A percentile compares a stretch with the other conserved stretches of the same genome.
Conservation (phyloP, 1,139 yeast species). For the Pneumocystis canis region DNA sequence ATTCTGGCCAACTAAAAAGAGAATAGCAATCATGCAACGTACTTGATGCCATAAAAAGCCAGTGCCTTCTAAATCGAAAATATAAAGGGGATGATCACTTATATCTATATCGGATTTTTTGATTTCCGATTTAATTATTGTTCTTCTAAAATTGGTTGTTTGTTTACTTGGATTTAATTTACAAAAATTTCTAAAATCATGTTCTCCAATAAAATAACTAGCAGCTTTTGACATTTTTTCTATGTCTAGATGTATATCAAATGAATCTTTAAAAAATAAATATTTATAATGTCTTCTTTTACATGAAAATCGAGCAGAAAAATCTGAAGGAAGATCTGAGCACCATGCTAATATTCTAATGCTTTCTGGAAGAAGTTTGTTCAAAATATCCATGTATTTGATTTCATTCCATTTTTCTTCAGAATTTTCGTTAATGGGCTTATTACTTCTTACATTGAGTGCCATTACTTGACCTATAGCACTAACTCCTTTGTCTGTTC, state of each 20-base stretch:
- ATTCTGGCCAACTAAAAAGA: slow-evolving; percentile 67
- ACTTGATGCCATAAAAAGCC: slow-evolving; percentile 99
- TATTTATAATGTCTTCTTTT: slow-evolving; percentile 70
- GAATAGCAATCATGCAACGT: slow-evolving; percentile 78
- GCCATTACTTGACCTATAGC: slow-evolving; percentile 93
- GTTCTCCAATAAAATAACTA: slow-evolving; percentile 46
- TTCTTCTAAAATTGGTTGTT: slow-evolving; percentile 56
- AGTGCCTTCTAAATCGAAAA: slow-evolving; percentile 67
- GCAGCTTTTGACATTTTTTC: slow-evolving; percentile 63
- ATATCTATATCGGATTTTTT: slow-evolving; percentile 12
- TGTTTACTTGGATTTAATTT: slow-evolving; percentile 90
- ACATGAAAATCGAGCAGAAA: slow-evolving; percentile 91
- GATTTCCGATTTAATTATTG: slow-evolving; percentile 41
- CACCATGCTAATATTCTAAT: slow-evolving; percentile 72
- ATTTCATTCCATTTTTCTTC: slow-evolving; percentile 55
- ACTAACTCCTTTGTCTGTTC: slow-evolving; percentile 94
- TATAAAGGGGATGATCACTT: slow-evolving; percentile 28
- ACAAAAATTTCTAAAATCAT: slow-evolving; percentile 90
- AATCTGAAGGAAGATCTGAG: slow-evolving; percentile 62
- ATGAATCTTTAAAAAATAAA: slow-evolving; percentile 34
- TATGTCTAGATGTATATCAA: slow-evolving; percentile 34
- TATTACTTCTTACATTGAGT: slow-evolving; percentile 53
- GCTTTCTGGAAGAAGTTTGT: slow-evolving; percentile 65
- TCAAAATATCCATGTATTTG: slow-evolving; percentile 60
- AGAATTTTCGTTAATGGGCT: slow-evolving; percentile 43